These are phyloP conservation scores for Wallacemonas collosoma DNA, from an alignment of 208 protist species.

Conservation along the genomic window DNA sequence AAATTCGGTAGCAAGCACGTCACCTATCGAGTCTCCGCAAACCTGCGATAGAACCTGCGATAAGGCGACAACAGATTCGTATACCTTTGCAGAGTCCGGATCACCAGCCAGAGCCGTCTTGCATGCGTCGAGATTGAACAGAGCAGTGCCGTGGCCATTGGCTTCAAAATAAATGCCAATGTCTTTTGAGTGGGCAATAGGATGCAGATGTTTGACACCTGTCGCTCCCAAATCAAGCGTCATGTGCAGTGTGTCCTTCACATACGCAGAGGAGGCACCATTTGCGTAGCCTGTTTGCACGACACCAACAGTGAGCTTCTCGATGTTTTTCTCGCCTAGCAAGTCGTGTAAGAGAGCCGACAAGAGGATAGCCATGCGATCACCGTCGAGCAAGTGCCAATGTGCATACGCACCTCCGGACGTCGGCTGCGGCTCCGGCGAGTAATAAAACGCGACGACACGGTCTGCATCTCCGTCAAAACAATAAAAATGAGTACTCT, in stretches of 20 bases:
- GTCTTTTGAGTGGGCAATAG: slow-evolving; percentile 81
- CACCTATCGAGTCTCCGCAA: slow-evolving; percentile 88
- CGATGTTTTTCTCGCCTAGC: slow-evolving; percentile 37
- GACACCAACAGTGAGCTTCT: slow-evolving; percentile 65
- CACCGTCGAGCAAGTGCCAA: slow-evolving; percentile 80
- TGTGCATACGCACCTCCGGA: background rate
- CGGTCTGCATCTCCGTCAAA: slow-evolving; percentile 96
- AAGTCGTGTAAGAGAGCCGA: slow-evolving; percentile 55
- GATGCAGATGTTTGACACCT: slow-evolving; percentile 96
- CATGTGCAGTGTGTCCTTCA: slow-evolving; percentile 55
- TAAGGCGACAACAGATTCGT: slow-evolving; percentile 16
- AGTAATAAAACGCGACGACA: slow-evolving; percentile 75
- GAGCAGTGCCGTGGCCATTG: slow-evolving; percentile 95
- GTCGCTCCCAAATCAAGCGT: slow-evolving; percentile 68
- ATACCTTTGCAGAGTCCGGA: slow-evolving; percentile 8
- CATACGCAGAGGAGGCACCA: slow-evolving; percentile 88
- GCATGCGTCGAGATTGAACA: slow-evolving; percentile 56
- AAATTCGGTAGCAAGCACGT: slow-evolving; percentile 77
- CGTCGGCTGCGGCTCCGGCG: background rate
- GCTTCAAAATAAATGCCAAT: slow-evolving; percentile 97
- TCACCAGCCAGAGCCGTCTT: background rate
- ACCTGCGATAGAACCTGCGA: slow-evolving; percentile 71
- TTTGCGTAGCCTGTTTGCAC: slow-evolving; percentile 97
- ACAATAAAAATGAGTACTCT: slow-evolving; percentile 70
- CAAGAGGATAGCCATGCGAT: slow-evolving; percentile 80